Percentiles rank a stretch among this genome's conserved stretches.
These are phyloP conservation scores for Paramecium caudatum DNA, from an alignment of 73 alveolate species.

Conservation along the genomic window DNA sequence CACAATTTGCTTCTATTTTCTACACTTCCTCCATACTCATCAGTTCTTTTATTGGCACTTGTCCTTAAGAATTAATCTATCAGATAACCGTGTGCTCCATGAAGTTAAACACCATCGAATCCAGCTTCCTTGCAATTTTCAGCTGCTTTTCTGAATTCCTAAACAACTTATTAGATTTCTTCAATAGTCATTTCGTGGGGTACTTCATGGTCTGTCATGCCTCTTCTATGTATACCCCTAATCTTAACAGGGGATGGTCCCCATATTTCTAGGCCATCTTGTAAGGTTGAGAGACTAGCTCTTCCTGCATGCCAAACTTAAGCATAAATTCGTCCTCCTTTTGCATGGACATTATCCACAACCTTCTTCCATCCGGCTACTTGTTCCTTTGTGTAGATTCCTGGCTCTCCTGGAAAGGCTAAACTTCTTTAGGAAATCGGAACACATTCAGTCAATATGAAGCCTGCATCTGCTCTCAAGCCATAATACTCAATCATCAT, in stretches of 20 bases:
- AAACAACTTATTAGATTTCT: slow-evolving; percentile 74
- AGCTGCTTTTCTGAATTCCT: slow-evolving; percentile 83
- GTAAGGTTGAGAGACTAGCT: slow-evolving; percentile 50
- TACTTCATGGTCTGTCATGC: slow-evolving; percentile 44
- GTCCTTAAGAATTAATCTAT: slow-evolving; percentile 80
- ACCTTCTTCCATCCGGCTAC: slow-evolving; percentile 76
- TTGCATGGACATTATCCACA: slow-evolving; percentile 62
- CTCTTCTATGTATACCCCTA: slow-evolving; percentile 61
- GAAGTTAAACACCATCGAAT: slow-evolving; percentile 87
- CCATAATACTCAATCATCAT: slow-evolving; percentile 62
- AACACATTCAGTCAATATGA: slow-evolving; percentile 73
- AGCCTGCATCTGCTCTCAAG: slow-evolving; percentile 70
- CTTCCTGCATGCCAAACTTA: slow-evolving; percentile 78
- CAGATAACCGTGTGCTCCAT: slow-evolving; percentile 83
- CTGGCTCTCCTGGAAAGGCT: slow-evolving; percentile 76
- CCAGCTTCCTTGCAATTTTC: slow-evolving; percentile 88
- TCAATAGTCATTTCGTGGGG: slow-evolving; percentile 72
- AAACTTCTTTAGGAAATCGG: slow-evolving; percentile 36
- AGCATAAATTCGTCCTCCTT: slow-evolving; percentile 72
- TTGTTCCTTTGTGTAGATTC: slow-evolving; percentile 71
- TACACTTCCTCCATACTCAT: slow-evolving; percentile 87
- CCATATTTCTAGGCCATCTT: slow-evolving; percentile 57
- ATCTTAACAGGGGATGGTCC: slow-evolving; percentile 71
- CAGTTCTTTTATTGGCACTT: slow-evolving; percentile 82
- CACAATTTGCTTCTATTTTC: slow-evolving; percentile 83